A percentile compares a stretch with the other conserved stretches of the same genome.
These are phyloP conservation scores for Calocybe gambosa DNA, from an alignment of 1,284 basidiomycete species.

Conservation along the genomic window DNA sequence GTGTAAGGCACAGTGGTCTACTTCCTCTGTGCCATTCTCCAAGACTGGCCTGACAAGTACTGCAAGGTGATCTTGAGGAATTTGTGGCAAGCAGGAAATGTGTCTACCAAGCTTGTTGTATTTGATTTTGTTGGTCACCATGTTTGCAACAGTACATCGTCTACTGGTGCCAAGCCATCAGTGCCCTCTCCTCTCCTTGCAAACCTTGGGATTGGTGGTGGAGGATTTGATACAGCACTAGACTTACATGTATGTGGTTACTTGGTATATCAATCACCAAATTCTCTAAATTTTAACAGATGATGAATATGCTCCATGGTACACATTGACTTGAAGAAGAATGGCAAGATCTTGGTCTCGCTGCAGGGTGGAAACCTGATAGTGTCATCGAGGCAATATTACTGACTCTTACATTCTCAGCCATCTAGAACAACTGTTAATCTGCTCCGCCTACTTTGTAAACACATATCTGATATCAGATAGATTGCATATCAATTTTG, in stretches of 20 bases:
- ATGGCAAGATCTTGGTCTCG: slow-evolving; percentile 19
- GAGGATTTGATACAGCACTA: slow-evolving; percentile 14
- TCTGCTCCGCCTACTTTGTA: no score
- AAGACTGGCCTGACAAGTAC: slow-evolving; percentile 29
- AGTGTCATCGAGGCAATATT: slow-evolving; percentile 19
- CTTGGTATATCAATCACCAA: not conserved
- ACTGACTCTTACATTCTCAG: slow-evolving; percentile 19
- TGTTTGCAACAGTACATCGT: slow-evolving; percentile 10
- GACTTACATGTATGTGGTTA: slow-evolving; percentile 17
- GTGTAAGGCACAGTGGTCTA: slow-evolving; percentile 22
- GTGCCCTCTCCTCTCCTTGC: slow-evolving; percentile 17
- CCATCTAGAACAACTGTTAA: no score
- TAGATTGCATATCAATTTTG: no score
- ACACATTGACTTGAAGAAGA: slow-evolving; percentile 24
- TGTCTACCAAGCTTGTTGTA: slow-evolving; percentile 23
- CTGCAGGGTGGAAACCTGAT: slow-evolving; percentile 24
- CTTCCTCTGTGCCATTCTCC: slow-evolving; percentile 26
- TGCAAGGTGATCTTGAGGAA: slow-evolving; percentile 21
- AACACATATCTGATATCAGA: no score
- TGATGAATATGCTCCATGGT: slow-evolving; percentile 24
- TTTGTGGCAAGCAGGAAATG: slow-evolving; percentile 21
- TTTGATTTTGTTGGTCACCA: slow-evolving; percentile 19
- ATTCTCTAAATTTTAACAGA: slow-evolving; percentile 14
- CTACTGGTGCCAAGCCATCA: slow-evolving; percentile 4
- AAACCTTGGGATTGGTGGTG: slow-evolving; percentile 19